These are phyloP conservation scores for Calophaca sinica DNA, from an alignment of 306 rosid species.

Conservation along the genomic window DNA sequence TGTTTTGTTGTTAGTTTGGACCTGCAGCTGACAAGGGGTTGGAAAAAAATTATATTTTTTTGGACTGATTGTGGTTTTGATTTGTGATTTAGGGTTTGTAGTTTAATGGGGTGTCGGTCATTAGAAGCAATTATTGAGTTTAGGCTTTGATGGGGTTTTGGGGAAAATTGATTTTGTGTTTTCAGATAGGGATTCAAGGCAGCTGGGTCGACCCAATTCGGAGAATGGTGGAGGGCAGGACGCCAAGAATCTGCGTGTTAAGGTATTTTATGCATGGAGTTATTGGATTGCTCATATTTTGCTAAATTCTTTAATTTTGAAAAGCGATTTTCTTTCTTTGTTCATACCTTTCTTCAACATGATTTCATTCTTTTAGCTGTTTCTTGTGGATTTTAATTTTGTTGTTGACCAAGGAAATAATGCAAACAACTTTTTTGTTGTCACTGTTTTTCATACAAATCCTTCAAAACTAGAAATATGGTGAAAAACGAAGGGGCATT, in stretches of 20 bases:
- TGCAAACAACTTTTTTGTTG: too few relatives aligned
- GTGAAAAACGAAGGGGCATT: too few relatives aligned
- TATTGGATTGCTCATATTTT: slow-evolving; percentile 32
- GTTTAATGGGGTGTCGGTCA: slow-evolving; percentile 39
- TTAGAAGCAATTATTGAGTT: slow-evolving; percentile 16
- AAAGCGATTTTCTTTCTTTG: background rate
- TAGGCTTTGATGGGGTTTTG: slow-evolving; percentile 43
- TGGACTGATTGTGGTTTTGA: slow-evolving; percentile 28
- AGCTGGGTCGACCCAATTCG: slow-evolving; percentile 61
- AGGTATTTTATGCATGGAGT: slow-evolving; percentile 58
- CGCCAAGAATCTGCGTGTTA: slow-evolving; percentile 88
- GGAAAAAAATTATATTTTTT: background rate
- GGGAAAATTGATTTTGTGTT: slow-evolving; percentile 48
- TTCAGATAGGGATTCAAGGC: slow-evolving; percentile 77
- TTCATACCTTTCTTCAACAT: background rate
- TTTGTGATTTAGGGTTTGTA: slow-evolving; percentile 43
- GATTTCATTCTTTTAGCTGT: background rate
- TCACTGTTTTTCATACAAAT: too few relatives aligned
- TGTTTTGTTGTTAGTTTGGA: slow-evolving; percentile 22
- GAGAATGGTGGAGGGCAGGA: slow-evolving; percentile 76
- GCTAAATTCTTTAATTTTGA: slow-evolving; percentile 12
- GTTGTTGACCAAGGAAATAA: background rate
- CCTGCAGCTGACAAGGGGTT: slow-evolving; percentile 40
- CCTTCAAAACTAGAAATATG: too few relatives aligned
- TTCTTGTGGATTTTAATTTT: slow-evolving; percentile 1